These are phyloP conservation scores for Lactarius trivialis DNA, from an alignment of 768 basidiomycete species.

Conservation along the genomic window DNA sequence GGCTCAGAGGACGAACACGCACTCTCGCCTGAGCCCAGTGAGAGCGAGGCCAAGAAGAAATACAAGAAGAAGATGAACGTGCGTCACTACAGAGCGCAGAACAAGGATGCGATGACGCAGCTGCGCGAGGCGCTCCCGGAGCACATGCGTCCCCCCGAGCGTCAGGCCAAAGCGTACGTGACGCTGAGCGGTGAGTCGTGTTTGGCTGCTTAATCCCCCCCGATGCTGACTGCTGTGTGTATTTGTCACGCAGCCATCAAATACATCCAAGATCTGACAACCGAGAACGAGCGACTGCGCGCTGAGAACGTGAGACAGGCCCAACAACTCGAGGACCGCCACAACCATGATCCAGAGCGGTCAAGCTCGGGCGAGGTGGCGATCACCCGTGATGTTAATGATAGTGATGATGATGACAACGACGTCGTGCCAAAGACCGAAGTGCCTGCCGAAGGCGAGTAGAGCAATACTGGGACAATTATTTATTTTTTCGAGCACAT, in stretches of 20 bases:
- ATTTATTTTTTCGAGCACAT: conserved; percentile 9
- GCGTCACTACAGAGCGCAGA: conserved; percentile 20
- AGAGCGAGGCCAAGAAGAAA: conserved; percentile 20
- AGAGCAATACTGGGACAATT: conserved; percentile 17
- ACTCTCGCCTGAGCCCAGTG: conserved; percentile 13
- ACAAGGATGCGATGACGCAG: conserved; percentile 22
- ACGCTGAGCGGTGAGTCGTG: conserved; percentile 19
- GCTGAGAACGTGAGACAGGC: conserved; percentile 16
- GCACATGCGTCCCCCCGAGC: conserved; percentile 19
- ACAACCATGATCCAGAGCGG: conserved; percentile 6
- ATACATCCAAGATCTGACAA: conserved; percentile 15
- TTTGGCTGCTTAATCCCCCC: neutral
- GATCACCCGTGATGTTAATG: neutral
- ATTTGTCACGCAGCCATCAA: conserved; percentile 17
- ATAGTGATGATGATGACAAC: neutral
- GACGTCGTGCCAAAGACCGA: conserved; percentile 2
- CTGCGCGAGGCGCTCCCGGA: conserved; percentile 20
- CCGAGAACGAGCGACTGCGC: conserved; percentile 17
- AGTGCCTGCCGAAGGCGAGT: conserved; percentile 5
- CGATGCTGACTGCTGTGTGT: neutral
- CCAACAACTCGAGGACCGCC: conserved; percentile 3
- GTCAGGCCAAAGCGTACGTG: conserved; percentile 18
- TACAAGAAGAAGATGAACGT: conserved; percentile 23
- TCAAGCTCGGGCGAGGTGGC: conserved; percentile 10
- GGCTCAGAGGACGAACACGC: conserved; percentile 14